Conservation (phyloP, 345 rosid genomes). For the Aethionema arabicum region DNA sequence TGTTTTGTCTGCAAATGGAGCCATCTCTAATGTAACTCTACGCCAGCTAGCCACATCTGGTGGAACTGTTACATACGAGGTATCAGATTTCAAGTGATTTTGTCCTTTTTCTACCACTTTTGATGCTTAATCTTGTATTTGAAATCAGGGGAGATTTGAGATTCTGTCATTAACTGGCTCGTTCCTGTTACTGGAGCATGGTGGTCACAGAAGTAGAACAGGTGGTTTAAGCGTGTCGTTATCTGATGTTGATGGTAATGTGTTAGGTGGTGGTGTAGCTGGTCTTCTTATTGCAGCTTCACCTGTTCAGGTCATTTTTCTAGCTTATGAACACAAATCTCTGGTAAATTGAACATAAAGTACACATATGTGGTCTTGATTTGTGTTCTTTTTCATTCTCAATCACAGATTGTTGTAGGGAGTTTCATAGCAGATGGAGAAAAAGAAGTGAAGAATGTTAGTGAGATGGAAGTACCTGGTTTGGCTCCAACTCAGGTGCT, state of each 20-base stretch:
- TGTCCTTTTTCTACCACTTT: constrained; percentile 1
- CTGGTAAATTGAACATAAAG: background rate
- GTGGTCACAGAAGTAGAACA: constrained; percentile 51
- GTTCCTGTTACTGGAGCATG: constrained; percentile 44
- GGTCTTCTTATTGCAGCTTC: constrained; percentile 88
- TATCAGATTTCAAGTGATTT: constrained; percentile 21
- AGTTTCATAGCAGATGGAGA: constrained; percentile 57
- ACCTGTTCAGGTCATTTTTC: constrained; percentile 67
- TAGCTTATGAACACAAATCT: constrained; percentile 3
- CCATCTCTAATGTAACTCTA: constrained; percentile 78
- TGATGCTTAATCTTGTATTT: constrained; percentile 12
- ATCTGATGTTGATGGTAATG: constrained; percentile 77
- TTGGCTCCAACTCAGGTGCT: constrained; percentile 23
- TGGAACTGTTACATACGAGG: constrained; percentile 85
- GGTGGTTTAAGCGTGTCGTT: constrained; percentile 81
- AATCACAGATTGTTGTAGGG: constrained; percentile 58
- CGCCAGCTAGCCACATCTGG: constrained; percentile 63
- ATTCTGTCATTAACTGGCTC: constrained; percentile 83
- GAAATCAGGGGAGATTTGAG: constrained; percentile 74
- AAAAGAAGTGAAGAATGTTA: constrained; percentile 46
- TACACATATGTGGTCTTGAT: background rate
- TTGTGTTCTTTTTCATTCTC: too few relatives aligned
- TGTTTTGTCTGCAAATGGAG: constrained; percentile 82
- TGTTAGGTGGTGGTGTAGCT: constrained; percentile 88
- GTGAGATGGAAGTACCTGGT: constrained; percentile 40